Evolutionary conservation across 345 rosid species (phyloP).

Genomic region (Pseudoturritis turrita): DNA sequence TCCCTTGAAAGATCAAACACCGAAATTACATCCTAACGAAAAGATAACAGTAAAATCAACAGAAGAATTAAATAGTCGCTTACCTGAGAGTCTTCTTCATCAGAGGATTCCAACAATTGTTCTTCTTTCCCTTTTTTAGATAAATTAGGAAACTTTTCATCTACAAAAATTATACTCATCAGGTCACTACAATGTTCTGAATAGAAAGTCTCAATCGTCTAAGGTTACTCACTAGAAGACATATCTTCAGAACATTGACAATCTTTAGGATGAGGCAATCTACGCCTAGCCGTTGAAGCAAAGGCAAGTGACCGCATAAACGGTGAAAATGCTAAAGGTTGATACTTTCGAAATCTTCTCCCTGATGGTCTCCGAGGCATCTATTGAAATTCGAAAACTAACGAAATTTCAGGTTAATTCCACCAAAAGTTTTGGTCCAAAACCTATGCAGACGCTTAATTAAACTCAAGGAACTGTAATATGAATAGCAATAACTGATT

Average conservation of each 20-base stretch:
- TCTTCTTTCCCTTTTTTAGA: constrained; percentile 17
- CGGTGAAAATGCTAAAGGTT: constrained; percentile 61
- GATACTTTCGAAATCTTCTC: constrained; percentile 24
- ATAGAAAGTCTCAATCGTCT: neutral
- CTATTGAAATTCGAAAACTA: constrained; percentile 24
- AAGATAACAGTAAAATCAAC: no score
- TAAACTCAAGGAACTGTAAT: constrained; percentile 9
- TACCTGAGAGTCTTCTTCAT: constrained; percentile 56
- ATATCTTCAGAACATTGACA: constrained; percentile 18
- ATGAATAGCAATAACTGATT: neutral
- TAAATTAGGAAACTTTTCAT: constrained; percentile 1
- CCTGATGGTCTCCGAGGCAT: constrained; percentile 48
- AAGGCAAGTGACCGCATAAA: constrained; percentile 64
- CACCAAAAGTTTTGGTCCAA: no score
- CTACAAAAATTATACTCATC: constrained; percentile 19
- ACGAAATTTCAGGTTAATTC: neutral
- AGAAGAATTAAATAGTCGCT: neutral
- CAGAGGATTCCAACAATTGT: constrained; percentile 42
- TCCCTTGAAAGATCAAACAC: constrained; percentile 40
- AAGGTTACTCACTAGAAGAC: constrained; percentile 29
- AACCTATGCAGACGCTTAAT: neutral
- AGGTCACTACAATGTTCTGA: constrained; percentile 32
- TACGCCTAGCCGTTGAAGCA: constrained; percentile 38
- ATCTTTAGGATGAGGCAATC: constrained; percentile 13
- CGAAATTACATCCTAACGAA: neutral